Base-by-base conservation (phyloP, 768 basidiomycete genomes). In the Mycena leptocephala region DNA sequence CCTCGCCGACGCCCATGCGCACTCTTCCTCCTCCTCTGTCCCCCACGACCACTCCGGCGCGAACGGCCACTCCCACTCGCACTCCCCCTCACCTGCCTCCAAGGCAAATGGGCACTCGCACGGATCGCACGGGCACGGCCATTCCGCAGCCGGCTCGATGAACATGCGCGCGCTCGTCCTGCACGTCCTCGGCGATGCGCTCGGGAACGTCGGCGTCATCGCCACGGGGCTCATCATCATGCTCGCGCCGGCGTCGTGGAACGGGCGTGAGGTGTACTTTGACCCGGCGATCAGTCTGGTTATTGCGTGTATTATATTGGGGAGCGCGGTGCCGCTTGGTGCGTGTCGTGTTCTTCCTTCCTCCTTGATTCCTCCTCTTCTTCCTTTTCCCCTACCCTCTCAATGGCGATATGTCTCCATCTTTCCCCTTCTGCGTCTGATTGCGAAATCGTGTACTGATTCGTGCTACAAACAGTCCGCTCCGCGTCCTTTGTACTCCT, bases 151-250 rank as follows among this genome's bases (percentile, higher is more conserved):
- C n/a, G n/a, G n/a, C n/a, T n/a, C n/a, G n/a, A n/a, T n/a, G n/a
- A 99, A 99, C 85, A 99, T 99, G 97, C 94, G 89, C n/a, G 98
- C 97, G 35, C 89, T 99, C 2, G 88, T 99, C 35, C 86, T 99
- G 35, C 98, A 99, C 84, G 98, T 99, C 43, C 84, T 99, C 56
- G 98, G 98, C 39, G 98, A 99, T 86, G 98, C 98, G 70, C 90
- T 99, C 30, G 98, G 98, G 63, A 99, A 99, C 84, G 95, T 99
- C 75, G 98, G 98, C 65, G 98, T 99, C 76, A 98, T 99, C 74
- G 93, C 94, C 43, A 96, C 97, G 5, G 98, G 98, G 71, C 91
- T 99, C 14, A 88, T 99, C 82, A 98, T 99, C 81, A n/a, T 63
- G n/a, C n/a, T n/a, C n/a, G n/a, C n/a, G n/a, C n/a, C n/a, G n/a